Evolutionary conservation across 148 eudicot species (phyloP).

Genomic region (Selenicereus undatus): DNA sequence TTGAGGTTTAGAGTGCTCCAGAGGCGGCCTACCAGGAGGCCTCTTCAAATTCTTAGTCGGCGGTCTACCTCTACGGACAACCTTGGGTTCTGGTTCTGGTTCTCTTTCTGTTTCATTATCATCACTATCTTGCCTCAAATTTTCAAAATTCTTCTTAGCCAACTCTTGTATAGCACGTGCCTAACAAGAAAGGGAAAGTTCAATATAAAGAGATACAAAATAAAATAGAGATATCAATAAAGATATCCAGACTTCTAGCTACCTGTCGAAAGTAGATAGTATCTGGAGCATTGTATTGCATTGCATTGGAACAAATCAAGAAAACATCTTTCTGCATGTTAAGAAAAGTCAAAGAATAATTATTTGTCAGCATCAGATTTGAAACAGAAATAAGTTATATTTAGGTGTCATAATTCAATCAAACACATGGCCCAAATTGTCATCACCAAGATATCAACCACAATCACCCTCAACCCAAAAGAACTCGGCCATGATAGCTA

Average conservation of each 20-base stretch:
- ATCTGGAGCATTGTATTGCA: constrained; percentile 89
- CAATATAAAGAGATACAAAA: not conserved
- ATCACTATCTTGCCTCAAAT: constrained; percentile 78
- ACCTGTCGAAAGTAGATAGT: constrained; percentile 95
- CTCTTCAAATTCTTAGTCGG: constrained; percentile 66
- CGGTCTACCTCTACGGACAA: constrained; percentile 81
- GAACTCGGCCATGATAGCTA: not conserved
- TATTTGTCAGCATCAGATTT: not conserved
- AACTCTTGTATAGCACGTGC: constrained; percentile 79
- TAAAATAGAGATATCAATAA: not conserved
- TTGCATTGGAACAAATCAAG: constrained; percentile 86
- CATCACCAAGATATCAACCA: not conserved
- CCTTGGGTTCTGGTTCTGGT: constrained; percentile 50
- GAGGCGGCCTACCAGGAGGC: constrained; percentile 44
- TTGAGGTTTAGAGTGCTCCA: constrained; percentile 14
- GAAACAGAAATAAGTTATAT: not conserved
- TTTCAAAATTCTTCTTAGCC: constrained; percentile 73
- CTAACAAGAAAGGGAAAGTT: constrained; percentile 29
- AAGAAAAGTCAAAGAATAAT: not conserved
- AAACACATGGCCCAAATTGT: not conserved
- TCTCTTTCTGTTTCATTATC: constrained; percentile 39
- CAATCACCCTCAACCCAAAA: not conserved
- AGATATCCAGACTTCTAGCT: not conserved
- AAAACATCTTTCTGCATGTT: constrained; percentile 71
- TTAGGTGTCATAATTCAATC: not conserved